These are phyloP conservation scores for Crithidia bombi DNA, from an alignment of 208 protist genomes.

Conservation along the genomic window DNA sequence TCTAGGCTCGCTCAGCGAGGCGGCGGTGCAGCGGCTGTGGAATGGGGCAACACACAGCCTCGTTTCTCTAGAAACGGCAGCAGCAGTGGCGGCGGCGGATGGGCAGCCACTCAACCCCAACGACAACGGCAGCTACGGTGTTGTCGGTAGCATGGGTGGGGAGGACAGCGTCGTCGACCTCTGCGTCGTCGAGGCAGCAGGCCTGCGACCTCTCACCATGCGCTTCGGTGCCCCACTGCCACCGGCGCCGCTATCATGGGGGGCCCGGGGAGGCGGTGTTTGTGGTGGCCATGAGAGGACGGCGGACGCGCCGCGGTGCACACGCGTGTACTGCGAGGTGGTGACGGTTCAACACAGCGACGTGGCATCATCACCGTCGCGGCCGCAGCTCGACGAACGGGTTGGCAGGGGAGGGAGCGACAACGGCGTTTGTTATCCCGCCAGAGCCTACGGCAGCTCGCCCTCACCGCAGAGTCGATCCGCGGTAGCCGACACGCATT, in stretches of 20 bases:
- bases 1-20: conserved; percentile 17
- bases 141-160: neutral
- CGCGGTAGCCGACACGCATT: neutral
- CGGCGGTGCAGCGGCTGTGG: conserved; percentile 34
- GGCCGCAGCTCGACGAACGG: too few species aligned
- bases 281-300: neutral
- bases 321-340: conserved; percentile 31
- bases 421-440: too few species aligned
- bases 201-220: conserved; percentile 23
- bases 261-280: neutral
- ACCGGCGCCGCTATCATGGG: conserved; percentile 17
- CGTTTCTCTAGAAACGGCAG: conserved; percentile 5
- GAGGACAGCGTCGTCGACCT: conserved; percentile 30
- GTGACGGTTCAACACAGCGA: conserved; percentile 11
- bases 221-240: conserved; percentile 10
- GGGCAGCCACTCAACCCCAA: neutral
- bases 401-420: neutral
- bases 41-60: conserved; percentile 25
- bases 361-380: too few species aligned
- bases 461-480: neutral
- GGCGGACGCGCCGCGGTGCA: neutral
- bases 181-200: conserved; percentile 30
- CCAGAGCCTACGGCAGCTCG: neutral
- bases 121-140: neutral
- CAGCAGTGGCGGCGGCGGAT: neutral